Conservation (phyloP, 2,329 filamentous ascomycete genomes). For the Macroventuria anomochaeta region DNA sequence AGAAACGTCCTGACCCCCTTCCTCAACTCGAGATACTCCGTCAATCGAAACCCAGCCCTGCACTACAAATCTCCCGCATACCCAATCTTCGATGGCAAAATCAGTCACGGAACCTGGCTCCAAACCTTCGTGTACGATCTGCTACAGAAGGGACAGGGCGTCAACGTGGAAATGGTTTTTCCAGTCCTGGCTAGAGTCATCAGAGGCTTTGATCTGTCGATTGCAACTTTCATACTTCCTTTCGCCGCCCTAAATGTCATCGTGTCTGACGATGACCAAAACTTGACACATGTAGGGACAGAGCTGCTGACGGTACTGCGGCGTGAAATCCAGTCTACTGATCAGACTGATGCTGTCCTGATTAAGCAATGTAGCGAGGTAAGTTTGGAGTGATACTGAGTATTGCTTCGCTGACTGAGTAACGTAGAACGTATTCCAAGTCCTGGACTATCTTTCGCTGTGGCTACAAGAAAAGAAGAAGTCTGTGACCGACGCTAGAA, state of each 20-base stretch:
- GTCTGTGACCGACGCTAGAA: constrained; percentile 48
- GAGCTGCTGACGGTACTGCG: constrained; percentile 80
- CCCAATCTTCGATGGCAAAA: constrained; percentile 75
- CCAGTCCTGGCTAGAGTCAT: constrained; percentile 82
- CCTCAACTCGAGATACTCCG: constrained; percentile 79
- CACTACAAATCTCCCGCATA: constrained; percentile 58
- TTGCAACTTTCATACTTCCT: constrained; percentile 86
- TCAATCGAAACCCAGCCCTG: constrained; percentile 55
- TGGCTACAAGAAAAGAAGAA: constrained; percentile 84
- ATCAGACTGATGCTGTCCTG: constrained; percentile 71
- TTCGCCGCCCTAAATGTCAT: constrained; percentile 86
- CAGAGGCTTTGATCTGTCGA: constrained; percentile 81
- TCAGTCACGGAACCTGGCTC: constrained; percentile 82
- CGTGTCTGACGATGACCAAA: constrained; percentile 70
- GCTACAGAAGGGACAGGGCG: constrained; percentile 75
- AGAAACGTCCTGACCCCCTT: constrained; percentile 88
- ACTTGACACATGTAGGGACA: constrained; percentile 69
- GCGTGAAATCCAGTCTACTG: constrained; percentile 61
- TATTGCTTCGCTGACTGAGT: constrained; percentile 26
- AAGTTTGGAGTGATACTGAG: constrained; percentile 38
- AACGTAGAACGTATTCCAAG: constrained; percentile 78
- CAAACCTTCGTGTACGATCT: constrained; percentile 81
- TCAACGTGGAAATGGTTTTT: constrained; percentile 79
- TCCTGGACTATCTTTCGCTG: constrained; percentile 88
- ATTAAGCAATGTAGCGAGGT: constrained; percentile 88